Conservation (phyloP, 805 yeast genomes). For the Saturnispora sekii region DNA sequence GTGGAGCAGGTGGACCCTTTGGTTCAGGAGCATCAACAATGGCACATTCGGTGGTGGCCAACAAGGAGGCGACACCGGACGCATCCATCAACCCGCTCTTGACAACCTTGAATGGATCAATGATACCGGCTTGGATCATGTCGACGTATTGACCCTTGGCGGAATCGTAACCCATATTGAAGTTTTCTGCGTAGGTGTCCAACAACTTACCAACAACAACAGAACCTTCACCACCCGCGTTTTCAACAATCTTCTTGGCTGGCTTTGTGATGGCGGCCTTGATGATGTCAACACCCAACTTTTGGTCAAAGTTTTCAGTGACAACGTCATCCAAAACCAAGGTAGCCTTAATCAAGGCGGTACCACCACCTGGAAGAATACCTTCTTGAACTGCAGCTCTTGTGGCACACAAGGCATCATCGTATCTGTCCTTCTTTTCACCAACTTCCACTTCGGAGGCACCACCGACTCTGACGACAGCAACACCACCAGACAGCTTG, state of each 20-base stretch:
- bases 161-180: slow-evolving; percentile 87
- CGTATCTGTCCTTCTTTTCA: slow-evolving; percentile 98
- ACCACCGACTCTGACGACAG: slow-evolving; percentile 96
- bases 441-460: slow-evolving; percentile 96
- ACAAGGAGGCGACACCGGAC: slow-evolving; percentile 91
- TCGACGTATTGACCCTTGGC: slow-evolving; percentile 90
- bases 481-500: slow-evolving; percentile 96
- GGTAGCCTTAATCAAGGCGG: slow-evolving; percentile 91
- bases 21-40: slow-evolving; percentile 93
- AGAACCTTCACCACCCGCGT: slow-evolving; percentile 97
- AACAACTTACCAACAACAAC: slow-evolving; percentile 87
- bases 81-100: slow-evolving; percentile 95
- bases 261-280: slow-evolving; percentile 90
- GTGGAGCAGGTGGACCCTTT: slow-evolving; percentile 36
- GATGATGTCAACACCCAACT: slow-evolving; percentile 90
- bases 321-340: slow-evolving; percentile 58
- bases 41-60: slow-evolving; percentile 98
- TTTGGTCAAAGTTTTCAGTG: slow-evolving; percentile 89
- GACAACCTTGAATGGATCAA: slow-evolving; percentile 97
- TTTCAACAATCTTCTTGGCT: slow-evolving; percentile 89
- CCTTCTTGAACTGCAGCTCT: slow-evolving; percentile 99
- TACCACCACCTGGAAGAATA: slow-evolving; percentile 98
- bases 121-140: slow-evolving; percentile 94
- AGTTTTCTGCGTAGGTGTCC: slow-evolving; percentile 52
- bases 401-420: slow-evolving; percentile 96